Conservation (phyloP, 495 filamentous ascomycete genomes). For the Tricharina praecox region DNA sequence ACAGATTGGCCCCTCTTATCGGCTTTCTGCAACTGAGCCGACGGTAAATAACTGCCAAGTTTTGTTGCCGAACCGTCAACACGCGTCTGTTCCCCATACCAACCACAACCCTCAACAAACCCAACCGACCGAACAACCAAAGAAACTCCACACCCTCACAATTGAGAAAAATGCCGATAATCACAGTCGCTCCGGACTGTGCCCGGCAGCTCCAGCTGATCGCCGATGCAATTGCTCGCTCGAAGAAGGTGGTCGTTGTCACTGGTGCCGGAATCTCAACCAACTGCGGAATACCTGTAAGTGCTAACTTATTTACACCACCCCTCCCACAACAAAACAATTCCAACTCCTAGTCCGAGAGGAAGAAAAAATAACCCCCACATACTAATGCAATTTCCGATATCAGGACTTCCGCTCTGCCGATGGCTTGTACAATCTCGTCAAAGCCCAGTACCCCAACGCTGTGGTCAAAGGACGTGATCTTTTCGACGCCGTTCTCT, state of each 20-base stretch:
- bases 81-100: background rate
- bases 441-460: slow-evolving; percentile 42
- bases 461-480: slow-evolving; percentile 43
- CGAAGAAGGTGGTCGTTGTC: slow-evolving; percentile 47
- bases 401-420: slow-evolving; percentile 52
- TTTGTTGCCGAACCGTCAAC: background rate
- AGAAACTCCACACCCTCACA: slow-evolving; percentile 10
- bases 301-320: too few species aligned
- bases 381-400: background rate
- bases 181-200: slow-evolving; percentile 35
- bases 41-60: background rate
- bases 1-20: too few species aligned
- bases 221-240: slow-evolving; percentile 41
- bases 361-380: background rate
- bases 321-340: too few species aligned
- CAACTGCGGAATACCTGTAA: slow-evolving; percentile 54
- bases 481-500: slow-evolving; percentile 49
- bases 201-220: slow-evolving; percentile 41
- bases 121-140: background rate
- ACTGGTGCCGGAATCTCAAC: slow-evolving; percentile 59
- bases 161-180: slow-evolving; percentile 47
- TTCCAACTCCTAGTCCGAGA: background rate
- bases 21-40: too few species aligned
- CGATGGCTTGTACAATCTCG: slow-evolving; percentile 50
- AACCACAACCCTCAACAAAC: background rate